These are phyloP conservation scores for Tinospora cordifolia DNA, from an alignment of 164 flowering plant genomes.

Conservation along the genomic window DNA sequence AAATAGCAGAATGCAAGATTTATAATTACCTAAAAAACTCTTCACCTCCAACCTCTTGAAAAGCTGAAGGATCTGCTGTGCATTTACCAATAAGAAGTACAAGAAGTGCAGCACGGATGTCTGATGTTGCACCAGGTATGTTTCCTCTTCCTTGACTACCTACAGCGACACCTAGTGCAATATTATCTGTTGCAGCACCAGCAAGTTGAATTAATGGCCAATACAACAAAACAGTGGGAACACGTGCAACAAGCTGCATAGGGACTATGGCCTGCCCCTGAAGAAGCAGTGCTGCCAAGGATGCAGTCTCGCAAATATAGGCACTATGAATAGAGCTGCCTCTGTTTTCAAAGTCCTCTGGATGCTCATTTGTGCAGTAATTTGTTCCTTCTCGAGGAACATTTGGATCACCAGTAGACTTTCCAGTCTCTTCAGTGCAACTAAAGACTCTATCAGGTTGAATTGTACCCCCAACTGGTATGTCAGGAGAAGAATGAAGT, in stretches of 20 bases:
- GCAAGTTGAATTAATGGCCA: conserved; percentile 99
- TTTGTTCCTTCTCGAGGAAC: conserved; percentile 25
- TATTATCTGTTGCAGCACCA: conserved; percentile 89
- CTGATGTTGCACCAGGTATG: conserved; percentile 91
- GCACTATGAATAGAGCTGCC: conserved; percentile 15
- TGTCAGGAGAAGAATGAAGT: conserved; percentile 39
- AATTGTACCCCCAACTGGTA: conserved; percentile 31
- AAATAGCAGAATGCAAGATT: background rate
- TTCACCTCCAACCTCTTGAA: conserved; percentile 83
- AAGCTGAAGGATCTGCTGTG: conserved; percentile 77
- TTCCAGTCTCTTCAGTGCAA: conserved; percentile 26
- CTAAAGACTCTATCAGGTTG: conserved; percentile 24
- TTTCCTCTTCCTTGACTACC: conserved; percentile 98
- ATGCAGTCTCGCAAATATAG: conserved; percentile 49
- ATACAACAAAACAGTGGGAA: conserved; percentile 76
- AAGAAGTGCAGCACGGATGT: conserved; percentile 85
- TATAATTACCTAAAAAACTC: conserved; percentile 71
- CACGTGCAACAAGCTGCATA: conserved; percentile 82
- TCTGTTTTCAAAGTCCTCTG: conserved; percentile 31
- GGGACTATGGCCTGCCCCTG: conserved; percentile 85
- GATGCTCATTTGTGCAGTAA: conserved; percentile 22
- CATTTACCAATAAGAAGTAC: conserved; percentile 93
- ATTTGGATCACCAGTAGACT: conserved; percentile 21
- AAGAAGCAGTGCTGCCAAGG: conserved; percentile 88
- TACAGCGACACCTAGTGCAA: conserved; percentile 91